These are phyloP conservation scores for Sugiyamaella smithiae DNA, from an alignment of 805 yeast genomes.

Conservation along the genomic window DNA sequence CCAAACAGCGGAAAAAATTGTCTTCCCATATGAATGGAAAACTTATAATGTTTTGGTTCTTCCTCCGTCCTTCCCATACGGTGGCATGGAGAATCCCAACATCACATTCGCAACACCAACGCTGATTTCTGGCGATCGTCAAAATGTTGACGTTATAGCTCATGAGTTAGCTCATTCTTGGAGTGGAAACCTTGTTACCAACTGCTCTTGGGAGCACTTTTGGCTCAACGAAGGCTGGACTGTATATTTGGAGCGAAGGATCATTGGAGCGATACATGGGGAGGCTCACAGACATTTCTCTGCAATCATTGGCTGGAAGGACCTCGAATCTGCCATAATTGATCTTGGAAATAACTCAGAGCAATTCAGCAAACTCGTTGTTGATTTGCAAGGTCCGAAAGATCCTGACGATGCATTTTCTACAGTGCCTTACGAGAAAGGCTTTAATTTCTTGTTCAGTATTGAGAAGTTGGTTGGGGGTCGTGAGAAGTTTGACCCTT, in stretches of 20 bases:
- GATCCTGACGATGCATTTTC: constrained; percentile 92
- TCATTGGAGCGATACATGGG: constrained; percentile 74
- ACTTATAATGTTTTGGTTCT: constrained; percentile 76
- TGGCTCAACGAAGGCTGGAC: constrained; percentile 98
- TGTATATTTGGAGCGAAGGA: constrained; percentile 83
- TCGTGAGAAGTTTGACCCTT: constrained; percentile 63
- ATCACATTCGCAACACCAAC: constrained; percentile 91
- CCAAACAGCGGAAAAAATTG: constrained; percentile 68
- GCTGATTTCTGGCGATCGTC: constrained; percentile 75
- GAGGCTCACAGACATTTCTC: constrained; percentile 74
- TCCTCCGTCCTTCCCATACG: constrained; percentile 78
- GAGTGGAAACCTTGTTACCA: constrained; percentile 89
- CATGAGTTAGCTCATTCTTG: constrained; percentile 93
- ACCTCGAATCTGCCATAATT: constrained; percentile 61
- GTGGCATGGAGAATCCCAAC: constrained; percentile 95
- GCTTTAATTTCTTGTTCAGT: constrained; percentile 72
- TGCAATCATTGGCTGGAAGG: constrained; percentile 88
- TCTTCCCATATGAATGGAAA: constrained; percentile 81
- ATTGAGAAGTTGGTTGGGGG: constrained; percentile 72
- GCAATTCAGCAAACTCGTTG: constrained; percentile 59
- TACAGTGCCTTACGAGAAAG: constrained; percentile 88
- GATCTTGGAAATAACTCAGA: constrained; percentile 55
- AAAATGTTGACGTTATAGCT: constrained; percentile 85
- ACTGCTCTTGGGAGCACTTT: constrained; percentile 89
- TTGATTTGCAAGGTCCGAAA: constrained; percentile 60